These are phyloP conservation scores for Agaricus blazei DNA, from an alignment of 768 basidiomycete genomes.

Conservation along the genomic window DNA sequence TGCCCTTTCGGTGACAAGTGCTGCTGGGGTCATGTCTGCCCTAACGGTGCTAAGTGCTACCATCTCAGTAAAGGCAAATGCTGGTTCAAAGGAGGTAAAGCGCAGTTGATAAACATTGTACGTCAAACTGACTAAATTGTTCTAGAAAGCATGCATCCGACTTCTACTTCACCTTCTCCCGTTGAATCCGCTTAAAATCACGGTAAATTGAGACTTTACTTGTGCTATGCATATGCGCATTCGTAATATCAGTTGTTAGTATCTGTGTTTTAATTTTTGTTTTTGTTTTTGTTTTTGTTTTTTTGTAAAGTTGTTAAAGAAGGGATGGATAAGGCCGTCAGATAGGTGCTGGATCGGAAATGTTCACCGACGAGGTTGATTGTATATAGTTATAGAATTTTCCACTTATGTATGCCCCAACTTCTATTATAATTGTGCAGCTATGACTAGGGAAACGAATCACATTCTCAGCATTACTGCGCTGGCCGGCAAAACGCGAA, in stretches of 20 bases:
- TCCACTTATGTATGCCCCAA: constrained; percentile 8
- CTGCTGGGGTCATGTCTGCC: constrained; percentile 83
- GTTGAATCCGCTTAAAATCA: constrained; percentile 2
- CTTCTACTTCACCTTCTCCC: not conserved
- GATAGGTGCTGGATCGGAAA: not conserved
- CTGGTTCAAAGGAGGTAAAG: constrained; percentile 77
- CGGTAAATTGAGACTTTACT: constrained; percentile 1
- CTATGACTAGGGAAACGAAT: not conserved
- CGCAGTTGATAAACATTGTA: not conserved
- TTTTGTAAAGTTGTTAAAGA: not conserved
- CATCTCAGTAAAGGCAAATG: constrained; percentile 78
- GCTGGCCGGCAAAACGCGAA: constrained; percentile 38
- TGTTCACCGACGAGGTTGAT: not conserved
- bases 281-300: not conserved
- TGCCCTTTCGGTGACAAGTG: constrained; percentile 75
- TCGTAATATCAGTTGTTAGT: constrained; percentile 8
- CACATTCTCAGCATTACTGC: not conserved
- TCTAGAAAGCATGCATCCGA: constrained; percentile 9
- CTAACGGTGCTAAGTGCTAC: constrained; percentile 68
- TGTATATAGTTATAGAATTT: constrained; percentile 4
- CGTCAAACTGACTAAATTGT: not conserved
- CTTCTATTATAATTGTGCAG: not conserved
- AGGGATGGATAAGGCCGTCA: not conserved
- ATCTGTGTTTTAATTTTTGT: constrained; percentile 8
- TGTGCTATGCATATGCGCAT: constrained; percentile 11